Evolutionary conservation across 495 filamentous ascomycete genomes (phyloP), one percentile per base, ranked within the genome.

Genomic region (Rostrohypoxylon terebratum): DNA sequence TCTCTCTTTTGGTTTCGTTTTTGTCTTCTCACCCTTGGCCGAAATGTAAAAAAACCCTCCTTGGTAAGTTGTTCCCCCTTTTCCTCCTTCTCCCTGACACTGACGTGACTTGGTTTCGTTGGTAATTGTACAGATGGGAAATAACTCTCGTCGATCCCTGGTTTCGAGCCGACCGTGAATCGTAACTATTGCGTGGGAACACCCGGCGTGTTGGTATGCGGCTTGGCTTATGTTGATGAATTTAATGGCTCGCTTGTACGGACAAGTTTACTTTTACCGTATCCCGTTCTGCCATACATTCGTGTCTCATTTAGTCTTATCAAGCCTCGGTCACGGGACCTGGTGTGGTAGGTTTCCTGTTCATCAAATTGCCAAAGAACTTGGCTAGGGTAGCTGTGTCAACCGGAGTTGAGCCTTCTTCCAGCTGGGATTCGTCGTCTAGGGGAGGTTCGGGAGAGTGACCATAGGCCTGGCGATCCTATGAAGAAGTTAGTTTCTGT

Each of bases 301-400:
- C 10, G 40, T 63, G 11, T 42, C 4, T 11, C 33, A 45, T 42
- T 28, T 38, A 8, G 38, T 38, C 16, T 9, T 23, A 59, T 77
- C 64, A 73, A 14, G 71, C 73, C 57, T 75, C 69, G 0, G 61
- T 51, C 6, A 72, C 50, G 36, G 53, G 6, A 1, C 69, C 72
- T 20, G 71, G 69, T 14, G 72, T 47, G 7, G 69, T 72, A 7
- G 76, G 69, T 64, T 77, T 77, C 20, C 75, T 75, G 58, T 83
- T 84, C 82, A 86, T 85, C 28, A 86, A 74, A 34, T 78, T 81
- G 48, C 78, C 79, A 66, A 86, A 86, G 66, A 86, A 86, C 25
- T 82, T 83, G 68, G 84, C 82, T 21, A 86, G 64, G 60, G 82
- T 81, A 63, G 83, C 83, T 14, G 81, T 84, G 72, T 86, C 82